These are phyloP conservation scores for Musa beccarii DNA, from an alignment of 176 grass and related monocot genomes.

Conservation along the genomic window DNA sequence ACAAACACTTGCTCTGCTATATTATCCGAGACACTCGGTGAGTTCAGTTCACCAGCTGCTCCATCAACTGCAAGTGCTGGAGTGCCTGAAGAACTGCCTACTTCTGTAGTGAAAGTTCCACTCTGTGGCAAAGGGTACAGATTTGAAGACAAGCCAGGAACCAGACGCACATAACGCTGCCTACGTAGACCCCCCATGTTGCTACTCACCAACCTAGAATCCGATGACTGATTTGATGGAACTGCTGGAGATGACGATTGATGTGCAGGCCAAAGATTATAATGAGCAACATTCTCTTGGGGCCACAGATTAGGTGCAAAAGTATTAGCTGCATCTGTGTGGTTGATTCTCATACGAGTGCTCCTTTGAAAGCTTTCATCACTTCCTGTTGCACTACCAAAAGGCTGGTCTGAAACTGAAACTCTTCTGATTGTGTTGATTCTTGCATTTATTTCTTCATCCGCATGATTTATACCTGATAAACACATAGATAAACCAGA, in stretches of 20 bases:
- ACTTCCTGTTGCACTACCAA: slow-evolving; percentile 5
- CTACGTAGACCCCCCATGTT: background rate
- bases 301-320: slow-evolving; percentile 10
- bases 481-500: slow-evolving; percentile 1
- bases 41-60: background rate
- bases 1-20: slow-evolving; percentile 1
- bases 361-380: slow-evolving; percentile 12
- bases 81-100: slow-evolving; percentile 16
- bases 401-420: background rate
- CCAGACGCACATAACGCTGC: background rate
- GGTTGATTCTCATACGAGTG: slow-evolving; percentile 18
- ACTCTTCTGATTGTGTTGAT: background rate
- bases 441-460: slow-evolving; percentile 1
- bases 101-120: slow-evolving; percentile 12
- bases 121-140: slow-evolving; percentile 16
- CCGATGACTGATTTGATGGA: slow-evolving; percentile 6
- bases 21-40: background rate
- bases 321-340: slow-evolving; percentile 4
- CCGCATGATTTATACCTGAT: background rate
- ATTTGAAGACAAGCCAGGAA: slow-evolving; percentile 5
- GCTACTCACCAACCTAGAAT: background rate
- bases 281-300: background rate
- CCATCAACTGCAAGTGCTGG: slow-evolving; percentile 8
- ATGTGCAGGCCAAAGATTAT: slow-evolving; percentile 11
- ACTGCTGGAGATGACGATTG: background rate